These are phyloP conservation scores for Oryza glumipatula DNA, from an alignment of 176 grass and related monocot genomes.

Conservation along the genomic window DNA sequence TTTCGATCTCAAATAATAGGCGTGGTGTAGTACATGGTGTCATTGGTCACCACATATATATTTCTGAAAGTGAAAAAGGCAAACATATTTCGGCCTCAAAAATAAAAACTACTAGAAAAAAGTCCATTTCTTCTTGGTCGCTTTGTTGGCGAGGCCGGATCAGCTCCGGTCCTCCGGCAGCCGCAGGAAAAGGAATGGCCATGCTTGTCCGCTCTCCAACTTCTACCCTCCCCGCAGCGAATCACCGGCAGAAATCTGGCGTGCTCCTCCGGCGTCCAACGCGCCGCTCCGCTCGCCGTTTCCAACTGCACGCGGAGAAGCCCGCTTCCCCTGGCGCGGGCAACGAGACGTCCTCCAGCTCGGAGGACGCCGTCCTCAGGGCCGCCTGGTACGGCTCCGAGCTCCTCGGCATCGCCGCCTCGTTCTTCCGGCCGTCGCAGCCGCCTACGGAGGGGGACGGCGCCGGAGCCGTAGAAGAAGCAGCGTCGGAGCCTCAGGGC, in stretches of 20 bases:
- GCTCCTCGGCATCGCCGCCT: conserved; percentile 81
- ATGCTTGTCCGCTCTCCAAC: conserved; percentile 14
- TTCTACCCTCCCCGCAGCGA: neutral
- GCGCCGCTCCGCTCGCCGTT: neutral
- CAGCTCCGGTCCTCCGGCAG: conserved; percentile 3
- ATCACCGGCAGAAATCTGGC: neutral
- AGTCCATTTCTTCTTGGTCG: neutral
- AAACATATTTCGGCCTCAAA: neutral
- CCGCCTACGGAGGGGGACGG: neutral
- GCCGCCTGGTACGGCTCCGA: conserved; percentile 91
- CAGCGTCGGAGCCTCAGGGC: conserved; percentile 2
- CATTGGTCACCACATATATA: conserved; percentile 15
- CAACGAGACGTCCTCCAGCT: conserved; percentile 43
- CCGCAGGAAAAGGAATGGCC: conserved; percentile 35
- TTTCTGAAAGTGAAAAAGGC: neutral
- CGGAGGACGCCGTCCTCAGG: conserved; percentile 78
- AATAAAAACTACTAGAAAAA: neutral
- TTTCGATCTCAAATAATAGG: neutral
- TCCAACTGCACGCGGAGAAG: conserved; percentile 46
- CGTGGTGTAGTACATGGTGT: neutral
- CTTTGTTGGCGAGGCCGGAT: neutral
- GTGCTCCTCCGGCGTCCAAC: neutral
- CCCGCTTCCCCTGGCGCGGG: conserved; percentile 21
- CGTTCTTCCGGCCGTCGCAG: conserved; percentile 52
- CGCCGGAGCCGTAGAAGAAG: neutral